Conservation (phyloP, 495 filamentous ascomycete genomes). For the Podospora pseudoanserina region DNA sequence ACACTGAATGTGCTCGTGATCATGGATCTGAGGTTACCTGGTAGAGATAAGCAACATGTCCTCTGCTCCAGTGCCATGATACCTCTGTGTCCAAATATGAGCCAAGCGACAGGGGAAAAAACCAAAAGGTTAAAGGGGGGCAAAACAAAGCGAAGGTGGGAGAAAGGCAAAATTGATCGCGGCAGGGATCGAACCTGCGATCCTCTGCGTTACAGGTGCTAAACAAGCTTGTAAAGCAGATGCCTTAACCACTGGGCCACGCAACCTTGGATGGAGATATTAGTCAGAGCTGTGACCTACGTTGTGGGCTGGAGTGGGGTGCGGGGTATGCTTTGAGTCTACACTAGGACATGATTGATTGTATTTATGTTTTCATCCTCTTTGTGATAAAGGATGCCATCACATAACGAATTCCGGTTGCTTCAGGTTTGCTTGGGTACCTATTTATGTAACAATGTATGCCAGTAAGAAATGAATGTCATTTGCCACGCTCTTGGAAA, state of each 20-base stretch:
- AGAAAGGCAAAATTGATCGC: slow-evolving; percentile 34
- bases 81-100: too few species aligned
- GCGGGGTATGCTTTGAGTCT: background rate
- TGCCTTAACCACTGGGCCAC: slow-evolving; percentile 44
- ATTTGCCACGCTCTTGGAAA: too few species aligned
- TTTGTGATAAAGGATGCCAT: background rate
- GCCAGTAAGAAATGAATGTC: too few species aligned
- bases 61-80: background rate
- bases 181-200: slow-evolving; percentile 52
- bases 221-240: slow-evolving; percentile 35
- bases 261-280: slow-evolving; percentile 21
- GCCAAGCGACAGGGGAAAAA: too few species aligned
- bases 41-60: slow-evolving; percentile 2
- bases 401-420: background rate
- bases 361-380: background rate
- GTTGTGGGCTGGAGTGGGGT: background rate
- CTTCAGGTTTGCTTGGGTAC: too few species aligned
- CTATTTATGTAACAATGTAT: too few species aligned
- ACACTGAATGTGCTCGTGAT: background rate
- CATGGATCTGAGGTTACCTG: background rate
- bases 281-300: background rate
- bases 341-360: background rate
- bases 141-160: background rate
- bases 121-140: background rate
- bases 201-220: slow-evolving; percentile 33